Conservation (phyloP, 2,329 filamentous ascomycete species). For the Colletotrichum sojae region DNA sequence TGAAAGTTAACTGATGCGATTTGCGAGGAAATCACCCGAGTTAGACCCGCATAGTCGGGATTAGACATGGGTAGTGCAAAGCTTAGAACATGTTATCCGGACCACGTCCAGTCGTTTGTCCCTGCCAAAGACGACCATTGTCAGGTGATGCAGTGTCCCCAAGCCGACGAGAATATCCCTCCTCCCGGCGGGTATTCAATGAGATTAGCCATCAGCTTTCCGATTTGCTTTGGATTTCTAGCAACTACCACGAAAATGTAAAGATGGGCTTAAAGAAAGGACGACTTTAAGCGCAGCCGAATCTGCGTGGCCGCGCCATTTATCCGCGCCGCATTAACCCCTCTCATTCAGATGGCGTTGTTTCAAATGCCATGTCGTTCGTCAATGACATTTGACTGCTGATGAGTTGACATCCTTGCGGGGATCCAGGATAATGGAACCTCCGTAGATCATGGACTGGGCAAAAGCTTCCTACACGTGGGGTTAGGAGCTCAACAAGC, state of each 20-base stretch:
- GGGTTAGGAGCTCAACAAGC: not conserved
- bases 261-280: not conserved
- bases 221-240: not conserved
- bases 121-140: no score
- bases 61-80: not conserved
- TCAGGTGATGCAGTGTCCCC: not conserved
- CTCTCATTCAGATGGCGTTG: slow-evolving; percentile 7
- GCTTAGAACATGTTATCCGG: not conserved
- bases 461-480: slow-evolving; percentile 13
- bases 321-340: not conserved
- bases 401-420: slow-evolving; percentile 1
- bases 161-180: not conserved
- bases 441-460: slow-evolving; percentile 8
- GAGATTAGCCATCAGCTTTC: not conserved
- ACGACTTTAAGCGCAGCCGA: not conserved
- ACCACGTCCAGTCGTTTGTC: not conserved
- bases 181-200: not conserved
- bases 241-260: not conserved
- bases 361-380: slow-evolving; percentile 24
- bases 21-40: not conserved
- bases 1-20: not conserved
- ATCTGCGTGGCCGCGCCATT: not conserved
- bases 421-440: slow-evolving; percentile 1
- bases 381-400: slow-evolving; percentile 4
- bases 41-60: no score